Conservation (phyloP, 495 filamentous ascomycete species). For the Trichoderma erinaceum region DNA sequence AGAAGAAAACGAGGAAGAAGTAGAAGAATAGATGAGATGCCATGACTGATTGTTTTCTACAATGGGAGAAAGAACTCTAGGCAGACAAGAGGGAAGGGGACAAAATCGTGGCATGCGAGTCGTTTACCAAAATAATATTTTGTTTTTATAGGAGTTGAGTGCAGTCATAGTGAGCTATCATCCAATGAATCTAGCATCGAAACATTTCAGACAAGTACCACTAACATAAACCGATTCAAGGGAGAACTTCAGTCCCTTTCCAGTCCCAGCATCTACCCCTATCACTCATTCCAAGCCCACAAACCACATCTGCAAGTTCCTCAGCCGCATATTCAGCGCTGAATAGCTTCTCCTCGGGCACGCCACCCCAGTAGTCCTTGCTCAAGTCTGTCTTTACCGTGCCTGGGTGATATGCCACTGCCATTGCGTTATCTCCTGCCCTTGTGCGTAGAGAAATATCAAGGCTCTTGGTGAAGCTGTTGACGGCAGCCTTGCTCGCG, state of each 20-base stretch:
- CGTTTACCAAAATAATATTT: background rate
- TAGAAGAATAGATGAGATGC: background rate
- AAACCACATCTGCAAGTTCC: constrained; percentile 50
- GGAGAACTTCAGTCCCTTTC: constrained; percentile 62
- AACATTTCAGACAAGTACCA: no score
- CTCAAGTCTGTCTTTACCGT: constrained; percentile 74
- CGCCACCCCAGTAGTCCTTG: constrained; percentile 60
- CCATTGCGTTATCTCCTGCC: constrained; percentile 54
- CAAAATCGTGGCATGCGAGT: background rate
- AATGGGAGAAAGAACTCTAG: background rate
- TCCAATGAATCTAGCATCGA: no score
- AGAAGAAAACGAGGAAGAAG: background rate
- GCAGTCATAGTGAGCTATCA: no score
- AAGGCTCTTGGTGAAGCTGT: constrained; percentile 62
- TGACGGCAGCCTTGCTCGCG: constrained; percentile 65
- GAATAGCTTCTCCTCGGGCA: constrained; percentile 55
- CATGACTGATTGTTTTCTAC: background rate
- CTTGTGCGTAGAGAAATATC: constrained; percentile 57
- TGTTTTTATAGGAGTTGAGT: background rate
- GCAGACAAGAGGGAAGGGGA: background rate
- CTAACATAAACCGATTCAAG: constrained; percentile 33
- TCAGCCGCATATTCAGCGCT: constrained; percentile 55
- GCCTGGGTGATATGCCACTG: constrained; percentile 71
- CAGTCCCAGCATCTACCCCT: constrained; percentile 74
- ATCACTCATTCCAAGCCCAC: constrained; percentile 38